Percentiles rank a stretch among this genome's conserved stretches.
phyloP scores from a whole-genome alignment of 148 eudicot genomes.

The Rhododendron molle region DNA sequence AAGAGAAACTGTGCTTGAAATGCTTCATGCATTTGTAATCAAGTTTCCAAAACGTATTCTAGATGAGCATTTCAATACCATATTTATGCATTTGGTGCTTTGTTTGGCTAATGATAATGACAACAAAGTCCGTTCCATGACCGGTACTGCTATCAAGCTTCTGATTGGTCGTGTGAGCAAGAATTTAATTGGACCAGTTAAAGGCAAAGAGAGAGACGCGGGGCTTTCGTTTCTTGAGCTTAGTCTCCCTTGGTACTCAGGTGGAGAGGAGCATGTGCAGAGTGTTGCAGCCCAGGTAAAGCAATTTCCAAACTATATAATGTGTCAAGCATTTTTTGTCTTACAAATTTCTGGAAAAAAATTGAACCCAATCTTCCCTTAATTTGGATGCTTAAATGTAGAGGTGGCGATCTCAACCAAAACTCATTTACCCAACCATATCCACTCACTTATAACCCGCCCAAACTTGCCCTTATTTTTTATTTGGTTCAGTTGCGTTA shows the following conservation, averaged over 20 bases:
- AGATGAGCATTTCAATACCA: slow-evolving; percentile 40
- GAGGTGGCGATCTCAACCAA: no score
- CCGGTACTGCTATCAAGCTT: slow-evolving; percentile 67
- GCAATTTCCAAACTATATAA: not conserved
- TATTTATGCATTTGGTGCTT: slow-evolving; percentile 55
- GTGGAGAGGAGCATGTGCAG: slow-evolving; percentile 50
- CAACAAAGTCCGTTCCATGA: slow-evolving; percentile 61
- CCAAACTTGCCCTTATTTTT: no score
- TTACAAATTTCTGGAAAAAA: no score
- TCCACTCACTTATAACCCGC: no score
- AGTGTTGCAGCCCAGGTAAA: slow-evolving; percentile 84
- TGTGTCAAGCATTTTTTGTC: no score
- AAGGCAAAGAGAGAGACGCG: no score
- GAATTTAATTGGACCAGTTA: no score
- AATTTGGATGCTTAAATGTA: no score
- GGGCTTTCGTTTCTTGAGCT: slow-evolving; percentile 36
- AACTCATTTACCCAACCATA: no score
- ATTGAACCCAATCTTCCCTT: not conserved
- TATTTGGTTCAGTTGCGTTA: no score
- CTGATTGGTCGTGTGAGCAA: slow-evolving; percentile 59
- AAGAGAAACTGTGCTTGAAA: slow-evolving; percentile 86
- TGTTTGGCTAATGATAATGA: slow-evolving; percentile 76
- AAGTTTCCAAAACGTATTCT: slow-evolving; percentile 53
- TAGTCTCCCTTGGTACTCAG: slow-evolving; percentile 66
- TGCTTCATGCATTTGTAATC: slow-evolving; percentile 62